Conservation (phyloP, 768 basidiomycete genomes). For the Boletus rubropictus region DNA sequence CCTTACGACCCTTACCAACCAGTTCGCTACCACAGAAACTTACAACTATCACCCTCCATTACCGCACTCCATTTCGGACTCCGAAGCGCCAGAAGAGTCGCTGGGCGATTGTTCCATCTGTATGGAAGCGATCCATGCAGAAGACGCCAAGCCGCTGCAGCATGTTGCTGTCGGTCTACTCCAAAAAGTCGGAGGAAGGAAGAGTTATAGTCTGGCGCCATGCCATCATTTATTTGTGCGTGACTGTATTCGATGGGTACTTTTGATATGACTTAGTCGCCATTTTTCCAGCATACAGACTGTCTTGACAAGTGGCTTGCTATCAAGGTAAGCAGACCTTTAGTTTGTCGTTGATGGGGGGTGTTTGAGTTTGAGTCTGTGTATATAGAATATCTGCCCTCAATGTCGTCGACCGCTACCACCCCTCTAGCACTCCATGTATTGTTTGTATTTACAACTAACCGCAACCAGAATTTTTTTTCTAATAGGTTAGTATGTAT, state of each 20-base stretch:
- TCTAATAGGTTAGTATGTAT: constrained; percentile 1
- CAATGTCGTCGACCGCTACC: constrained; percentile 82
- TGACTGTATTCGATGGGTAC: neutral
- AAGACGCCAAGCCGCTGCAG: constrained; percentile 36
- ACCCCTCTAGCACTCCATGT: constrained; percentile 46
- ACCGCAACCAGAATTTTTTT: neutral
- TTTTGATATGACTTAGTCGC: neutral
- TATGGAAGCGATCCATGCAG: constrained; percentile 76
- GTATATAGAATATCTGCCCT: constrained; percentile 78
- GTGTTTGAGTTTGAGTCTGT: neutral
- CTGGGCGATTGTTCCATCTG: constrained; percentile 90
- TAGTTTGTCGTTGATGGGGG: neutral
- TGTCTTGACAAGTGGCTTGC: constrained; percentile 84
- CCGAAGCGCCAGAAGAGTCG: constrained; percentile 70
- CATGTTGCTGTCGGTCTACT: constrained; percentile 36
- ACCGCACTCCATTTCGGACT: constrained; percentile 49
- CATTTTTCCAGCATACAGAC: constrained; percentile 60
- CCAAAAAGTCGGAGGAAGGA: constrained; percentile 38
- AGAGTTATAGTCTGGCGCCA: constrained; percentile 79
- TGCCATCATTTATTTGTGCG: constrained; percentile 86
- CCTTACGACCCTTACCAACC: neutral
- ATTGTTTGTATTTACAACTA: constrained; percentile 1
- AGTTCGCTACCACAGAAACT: constrained; percentile 56
- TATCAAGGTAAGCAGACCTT: constrained; percentile 48
- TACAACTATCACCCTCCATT: constrained; percentile 87